Evolutionary conservation across 129 eudicot species (phyloP).

Genomic region (Sambucus nigra): DNA sequence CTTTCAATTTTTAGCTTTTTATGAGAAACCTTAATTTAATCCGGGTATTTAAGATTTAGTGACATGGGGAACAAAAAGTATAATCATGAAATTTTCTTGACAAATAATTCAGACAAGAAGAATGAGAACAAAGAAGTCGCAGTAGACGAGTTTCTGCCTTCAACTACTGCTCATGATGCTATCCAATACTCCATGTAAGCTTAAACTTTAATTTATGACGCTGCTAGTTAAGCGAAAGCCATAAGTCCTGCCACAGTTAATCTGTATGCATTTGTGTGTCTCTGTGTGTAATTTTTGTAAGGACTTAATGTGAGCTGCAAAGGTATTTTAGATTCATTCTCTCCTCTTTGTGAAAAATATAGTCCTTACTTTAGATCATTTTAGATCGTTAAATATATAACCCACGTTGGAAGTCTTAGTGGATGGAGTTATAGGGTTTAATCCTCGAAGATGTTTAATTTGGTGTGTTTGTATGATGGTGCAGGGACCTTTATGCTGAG

Average conservation of each 20-base stretch:
- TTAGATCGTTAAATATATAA: too few species aligned
- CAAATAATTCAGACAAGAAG: conserved; percentile 51
- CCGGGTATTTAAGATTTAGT: background rate
- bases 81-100: conserved; percentile 21
- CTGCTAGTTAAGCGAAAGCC: too few species aligned
- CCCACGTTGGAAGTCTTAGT: too few species aligned
- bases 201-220: background rate
- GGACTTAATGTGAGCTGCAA: too few species aligned
- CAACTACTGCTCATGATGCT: conserved; percentile 60
- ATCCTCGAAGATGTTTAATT: too few species aligned
- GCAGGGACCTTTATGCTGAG: conserved; percentile 90
- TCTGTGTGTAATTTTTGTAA: too few species aligned
- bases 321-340: too few species aligned
- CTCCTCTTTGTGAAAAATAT: too few species aligned
- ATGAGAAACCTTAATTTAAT: background rate
- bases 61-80: background rate
- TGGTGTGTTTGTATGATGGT: background rate
- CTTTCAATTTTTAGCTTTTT: background rate
- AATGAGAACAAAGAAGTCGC: conserved; percentile 95
- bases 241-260: too few species aligned
- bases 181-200: conserved; percentile 90
- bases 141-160: conserved; percentile 68
- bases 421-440: too few species aligned
- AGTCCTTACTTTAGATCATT: too few species aligned
- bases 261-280: too few species aligned